Evolutionary conservation across 78 protist genomes (phyloP).

Genomic region (Emiliania huxleyi): DNA sequence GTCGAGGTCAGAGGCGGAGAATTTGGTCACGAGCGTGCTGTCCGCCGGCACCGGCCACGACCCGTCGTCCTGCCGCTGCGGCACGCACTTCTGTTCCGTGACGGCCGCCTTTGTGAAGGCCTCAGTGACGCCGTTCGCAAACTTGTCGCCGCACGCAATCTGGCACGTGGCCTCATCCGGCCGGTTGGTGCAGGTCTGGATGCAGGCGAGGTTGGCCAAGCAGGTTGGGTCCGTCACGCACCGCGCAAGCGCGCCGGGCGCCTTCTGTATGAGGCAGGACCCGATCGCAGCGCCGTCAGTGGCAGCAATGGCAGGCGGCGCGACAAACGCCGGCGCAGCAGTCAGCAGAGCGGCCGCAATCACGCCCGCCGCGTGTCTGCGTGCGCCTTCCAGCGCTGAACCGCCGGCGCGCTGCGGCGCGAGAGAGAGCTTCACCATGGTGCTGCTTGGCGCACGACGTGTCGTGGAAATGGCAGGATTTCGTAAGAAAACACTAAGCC

Average conservation of each 20-base stretch:
- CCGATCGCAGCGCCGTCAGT: neutral
- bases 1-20: neutral
- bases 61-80: slow-evolving; percentile 7
- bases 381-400: too few relatives aligned
- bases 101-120: neutral
- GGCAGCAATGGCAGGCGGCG: too few relatives aligned
- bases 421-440: too few relatives aligned
- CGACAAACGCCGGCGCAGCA: neutral
- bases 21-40: neutral
- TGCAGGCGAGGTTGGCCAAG: neutral
- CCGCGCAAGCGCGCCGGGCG: neutral
- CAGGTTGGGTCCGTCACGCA: neutral
- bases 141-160: slow-evolving; percentile 7
- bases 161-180: neutral
- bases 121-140: neutral
- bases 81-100: neutral
- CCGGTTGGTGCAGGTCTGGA: neutral
- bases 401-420: too few relatives aligned
- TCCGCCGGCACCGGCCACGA: neutral
- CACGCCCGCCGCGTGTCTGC: too few relatives aligned
- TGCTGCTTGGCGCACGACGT: too few relatives aligned
- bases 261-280: neutral
- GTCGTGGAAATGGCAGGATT: too few relatives aligned
- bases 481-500: too few relatives aligned
- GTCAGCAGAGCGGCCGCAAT: too few relatives aligned